Conservation (phyloP, 108 stramenopile species). For the Parmales sp. region DNA sequence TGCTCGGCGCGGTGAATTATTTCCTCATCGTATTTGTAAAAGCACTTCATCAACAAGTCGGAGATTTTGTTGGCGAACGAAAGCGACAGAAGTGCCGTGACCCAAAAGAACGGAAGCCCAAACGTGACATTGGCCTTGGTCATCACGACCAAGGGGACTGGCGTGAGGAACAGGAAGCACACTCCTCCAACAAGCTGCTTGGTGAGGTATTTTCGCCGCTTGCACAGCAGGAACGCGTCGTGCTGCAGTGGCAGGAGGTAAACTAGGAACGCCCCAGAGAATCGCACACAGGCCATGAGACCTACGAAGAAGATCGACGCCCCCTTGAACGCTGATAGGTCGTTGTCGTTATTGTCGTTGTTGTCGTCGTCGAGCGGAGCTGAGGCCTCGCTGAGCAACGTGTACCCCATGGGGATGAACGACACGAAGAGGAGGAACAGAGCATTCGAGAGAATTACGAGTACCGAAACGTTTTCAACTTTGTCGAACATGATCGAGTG, state of each 20-base stretch:
- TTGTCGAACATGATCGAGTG: neutral
- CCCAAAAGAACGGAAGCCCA: neutral
- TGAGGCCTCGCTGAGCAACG: neutral
- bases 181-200: neutral
- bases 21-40: neutral
- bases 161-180: neutral
- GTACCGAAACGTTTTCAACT: neutral
- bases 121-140: neutral
- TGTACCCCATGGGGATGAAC: constrained; percentile 7
- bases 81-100: neutral
- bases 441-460: neutral
- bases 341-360: neutral
- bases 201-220: neutral
- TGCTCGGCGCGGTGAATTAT: neutral
- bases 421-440: neutral
- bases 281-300: neutral
- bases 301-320: neutral
- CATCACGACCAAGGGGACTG: neutral
- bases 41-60: neutral
- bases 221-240: neutral
- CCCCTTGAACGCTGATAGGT: neutral
- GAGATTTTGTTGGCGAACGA: neutral
- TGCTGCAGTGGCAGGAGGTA: neutral
- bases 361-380: no score
- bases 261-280: neutral